Conservation (phyloP, 2,329 filamentous ascomycete genomes). For the Botryotinia narcissicola region DNA sequence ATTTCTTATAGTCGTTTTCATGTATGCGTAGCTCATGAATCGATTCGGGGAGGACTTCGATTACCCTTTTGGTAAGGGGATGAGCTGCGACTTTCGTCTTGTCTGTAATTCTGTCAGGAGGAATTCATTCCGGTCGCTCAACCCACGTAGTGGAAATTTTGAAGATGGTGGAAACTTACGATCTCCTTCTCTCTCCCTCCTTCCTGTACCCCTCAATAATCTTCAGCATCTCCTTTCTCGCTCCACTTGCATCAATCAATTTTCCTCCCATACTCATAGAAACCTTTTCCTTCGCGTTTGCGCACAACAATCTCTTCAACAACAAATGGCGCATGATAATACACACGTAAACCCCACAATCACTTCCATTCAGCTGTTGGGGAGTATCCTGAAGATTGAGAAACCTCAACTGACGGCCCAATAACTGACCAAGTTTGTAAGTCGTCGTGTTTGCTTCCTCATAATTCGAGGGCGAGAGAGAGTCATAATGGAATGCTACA, state of each 20-base stretch:
- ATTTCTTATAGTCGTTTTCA: neutral
- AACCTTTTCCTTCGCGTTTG: constrained; percentile 79
- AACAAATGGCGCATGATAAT: constrained; percentile 93
- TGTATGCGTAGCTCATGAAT: constrained; percentile 20
- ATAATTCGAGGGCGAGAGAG: constrained; percentile 71
- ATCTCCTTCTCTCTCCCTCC: constrained; percentile 80
- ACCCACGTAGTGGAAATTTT: no score
- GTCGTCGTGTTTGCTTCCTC: constrained; percentile 69
- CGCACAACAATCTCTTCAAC: constrained; percentile 75
- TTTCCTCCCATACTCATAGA: constrained; percentile 91
- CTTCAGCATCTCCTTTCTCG: constrained; percentile 84
- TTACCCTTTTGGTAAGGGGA: constrained; percentile 21
- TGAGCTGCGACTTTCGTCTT: constrained; percentile 25
- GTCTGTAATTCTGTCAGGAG: constrained; percentile 7
- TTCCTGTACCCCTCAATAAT: constrained; percentile 85
- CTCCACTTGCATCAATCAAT: constrained; percentile 74
- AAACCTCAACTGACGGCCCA: constrained; percentile 68
- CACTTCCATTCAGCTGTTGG: constrained; percentile 86
- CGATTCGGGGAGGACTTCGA: constrained; percentile 27
- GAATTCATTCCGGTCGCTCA: neutral
- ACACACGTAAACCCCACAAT: constrained; percentile 96
- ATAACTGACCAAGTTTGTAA: constrained; percentile 64
- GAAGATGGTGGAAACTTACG: constrained; percentile 53
- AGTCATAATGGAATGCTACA: constrained; percentile 96
- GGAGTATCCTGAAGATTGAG: constrained; percentile 81